These are phyloP conservation scores for Meredithiella fracta DNA, from an alignment of 2,329 filamentous ascomycete genomes.

Conservation along the genomic window DNA sequence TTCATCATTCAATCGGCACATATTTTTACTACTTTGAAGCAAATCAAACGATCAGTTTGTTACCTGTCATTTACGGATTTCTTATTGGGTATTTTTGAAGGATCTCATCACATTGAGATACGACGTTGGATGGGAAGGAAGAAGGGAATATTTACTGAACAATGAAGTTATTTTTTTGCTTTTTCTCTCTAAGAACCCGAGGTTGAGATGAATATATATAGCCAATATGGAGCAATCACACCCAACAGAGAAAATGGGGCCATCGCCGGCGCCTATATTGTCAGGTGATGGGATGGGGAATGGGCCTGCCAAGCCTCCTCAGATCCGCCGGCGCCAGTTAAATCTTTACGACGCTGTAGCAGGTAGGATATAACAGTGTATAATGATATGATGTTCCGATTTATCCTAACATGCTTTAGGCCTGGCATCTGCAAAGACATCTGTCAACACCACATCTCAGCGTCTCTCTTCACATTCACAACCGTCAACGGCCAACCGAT, in stretches of 20 bases:
- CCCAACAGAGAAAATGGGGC: neutral
- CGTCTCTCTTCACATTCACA: neutral
- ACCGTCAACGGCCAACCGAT: neutral
- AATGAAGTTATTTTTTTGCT: no score
- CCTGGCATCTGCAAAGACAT: conserved; percentile 4
- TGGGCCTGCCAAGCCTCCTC: no score
- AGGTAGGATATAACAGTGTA: conserved; percentile 30
- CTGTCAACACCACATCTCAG: neutral
- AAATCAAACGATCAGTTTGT: neutral
- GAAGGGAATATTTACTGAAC: neutral
- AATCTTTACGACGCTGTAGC: conserved; percentile 61
- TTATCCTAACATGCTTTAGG: conserved; percentile 9
- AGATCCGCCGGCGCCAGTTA: conserved; percentile 22
- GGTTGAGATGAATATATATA: neutral
- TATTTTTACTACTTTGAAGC: neutral
- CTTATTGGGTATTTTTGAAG: neutral
- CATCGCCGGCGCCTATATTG: neutral
- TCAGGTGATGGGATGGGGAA: neutral
- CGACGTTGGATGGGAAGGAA: neutral
- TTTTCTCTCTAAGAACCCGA: neutral
- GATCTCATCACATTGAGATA: neutral
- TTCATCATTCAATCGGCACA: neutral
- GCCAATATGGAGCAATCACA: neutral
- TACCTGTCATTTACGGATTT: neutral
- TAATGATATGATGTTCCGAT: neutral